Evolutionary conservation across 768 basidiomycete genomes (phyloP), one percentile per base, ranked within the genome.

Genomic region (Mycena amicta): DNA sequence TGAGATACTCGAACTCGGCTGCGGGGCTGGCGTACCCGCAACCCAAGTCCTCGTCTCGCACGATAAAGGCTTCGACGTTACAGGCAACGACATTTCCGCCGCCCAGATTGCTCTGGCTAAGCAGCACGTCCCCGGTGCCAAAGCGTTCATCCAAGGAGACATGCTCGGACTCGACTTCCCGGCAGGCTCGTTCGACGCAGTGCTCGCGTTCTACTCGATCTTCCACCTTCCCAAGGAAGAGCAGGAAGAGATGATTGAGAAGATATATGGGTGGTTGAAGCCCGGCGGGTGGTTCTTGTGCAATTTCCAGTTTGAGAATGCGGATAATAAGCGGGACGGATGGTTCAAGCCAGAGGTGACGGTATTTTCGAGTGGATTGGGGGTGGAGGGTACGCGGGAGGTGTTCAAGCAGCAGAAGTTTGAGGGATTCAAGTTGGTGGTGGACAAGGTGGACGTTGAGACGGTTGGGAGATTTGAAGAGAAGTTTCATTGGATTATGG

Each of bases 61-160:
- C 16, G 70, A 68, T 43, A 55, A 59, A 28, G 25, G 13, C 8
- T 49, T 49, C 47, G 47, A 8, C 15, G 67, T 72, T 25, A 68
- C 66, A 3, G 70, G 70, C 2, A 69, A 71, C 23, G 70, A 71
- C 52, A 71, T 73, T 45, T 71, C 70, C 29, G 61, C 67, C 13
- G 62, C 65, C 2, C 71, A 72, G 56, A 61, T 73, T 20, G 59
- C 59, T 16, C 66, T 68, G 23, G 70, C 69, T 5, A 64, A 60
- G 25, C 43, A 64, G 28, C 67, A 66, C 50, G 55, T 71, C 15
- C 68, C 69, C 0, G 15, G 60, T 26, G 69, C 67, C 1, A 64
- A 53, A 11, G 29, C 47, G 5, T 62, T 71, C 52, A 59, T 72
- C 58, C 69, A 68, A 23, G 61, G 58, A 2, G 71, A 71, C 56